Evolutionary conservation across 345 rosid species (phyloP), one percentile per base, ranked within the genome.

Genomic region (Toxicodendron radicans): DNA sequence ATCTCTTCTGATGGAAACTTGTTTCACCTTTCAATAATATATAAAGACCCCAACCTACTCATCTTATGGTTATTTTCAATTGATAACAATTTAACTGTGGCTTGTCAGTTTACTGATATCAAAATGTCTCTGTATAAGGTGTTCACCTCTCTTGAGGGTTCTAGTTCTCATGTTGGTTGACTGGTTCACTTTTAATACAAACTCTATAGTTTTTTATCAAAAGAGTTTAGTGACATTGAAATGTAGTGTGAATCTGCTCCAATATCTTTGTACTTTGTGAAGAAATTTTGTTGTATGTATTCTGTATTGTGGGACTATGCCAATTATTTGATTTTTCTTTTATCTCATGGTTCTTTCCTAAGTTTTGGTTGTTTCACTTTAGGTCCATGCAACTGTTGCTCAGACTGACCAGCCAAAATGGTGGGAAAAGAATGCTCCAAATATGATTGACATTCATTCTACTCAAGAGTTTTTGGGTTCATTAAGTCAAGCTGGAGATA

Each of bases 341-440:
- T 72, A 49, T 62, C 5, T 49, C 48, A n/a, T 54, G 49, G 20
- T 8, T 32, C 53, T 56, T n/a, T 13, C 52, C 51, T 56, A 21
- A 70, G 5, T 4, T 67, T 67, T 73, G 54, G 70, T 35, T 71
- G 49, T n/a, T 78, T 77, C 53, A 35, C 69, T 80, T 66, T 79
- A 94, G 98, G 88, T 83, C 35, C 84, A 82, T 76, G 97, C 93
- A 24, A 69, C 88, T 59, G 59, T 91, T 83, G 85, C 90, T 2
- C 88, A 88, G 75, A 88, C 94, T 4, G 90, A 91, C 61, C 91
- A 84, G 69, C 97, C 97, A 52, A 91, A 93, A 85, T 93, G 98
- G 98, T 91, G 98, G 98, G 98, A 93, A 76, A 89, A 78, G 81
- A 89, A 86, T 82, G 83, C 90, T n/a, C 92, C 98, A 52, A 93